These are phyloP conservation scores for Cyclotella atomus DNA, from an alignment of 108 stramenopile species.

Conservation along the genomic window DNA sequence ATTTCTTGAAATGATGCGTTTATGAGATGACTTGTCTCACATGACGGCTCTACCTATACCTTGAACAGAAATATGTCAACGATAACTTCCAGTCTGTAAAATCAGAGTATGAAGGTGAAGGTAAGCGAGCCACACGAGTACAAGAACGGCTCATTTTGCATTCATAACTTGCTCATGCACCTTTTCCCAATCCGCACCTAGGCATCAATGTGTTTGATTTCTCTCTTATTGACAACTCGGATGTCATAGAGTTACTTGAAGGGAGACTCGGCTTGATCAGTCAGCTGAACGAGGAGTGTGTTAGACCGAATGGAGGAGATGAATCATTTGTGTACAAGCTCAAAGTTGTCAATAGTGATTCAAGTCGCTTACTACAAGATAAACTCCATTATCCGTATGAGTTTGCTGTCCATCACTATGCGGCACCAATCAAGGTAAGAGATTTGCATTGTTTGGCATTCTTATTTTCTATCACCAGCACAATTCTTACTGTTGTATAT, in stretches of 20 bases:
- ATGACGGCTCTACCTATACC: no score
- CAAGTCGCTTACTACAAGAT: slow-evolving; percentile 60
- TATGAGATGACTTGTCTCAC: no score
- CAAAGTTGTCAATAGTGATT: slow-evolving; percentile 71
- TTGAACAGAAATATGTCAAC: slow-evolving; percentile 83
- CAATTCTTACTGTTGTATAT: neutral
- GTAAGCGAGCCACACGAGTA: slow-evolving; percentile 10
- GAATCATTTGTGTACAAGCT: slow-evolving; percentile 80
- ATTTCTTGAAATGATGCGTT: no score
- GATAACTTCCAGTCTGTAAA: slow-evolving; percentile 74
- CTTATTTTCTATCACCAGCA: neutral
- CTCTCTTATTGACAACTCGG: slow-evolving; percentile 88
- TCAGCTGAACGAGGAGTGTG: slow-evolving; percentile 95
- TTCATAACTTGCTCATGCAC: neutral
- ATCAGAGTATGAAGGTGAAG: slow-evolving; percentile 86
- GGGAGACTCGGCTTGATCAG: slow-evolving; percentile 84
- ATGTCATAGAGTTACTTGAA: slow-evolving; percentile 89
- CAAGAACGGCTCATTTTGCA: neutral
- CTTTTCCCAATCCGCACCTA: neutral
- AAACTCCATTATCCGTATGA: slow-evolving; percentile 62
- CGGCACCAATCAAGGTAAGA: slow-evolving; percentile 66
- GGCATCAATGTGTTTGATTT: slow-evolving; percentile 84
- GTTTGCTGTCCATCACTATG: slow-evolving; percentile 90
- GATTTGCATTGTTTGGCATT: neutral
- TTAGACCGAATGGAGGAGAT: slow-evolving; percentile 84